Evolutionary conservation across 2,329 filamentous ascomycete genomes (phyloP), one percentile per base, ranked within the genome.

Genomic region (Pseudopyricularia cyperi): DNA sequence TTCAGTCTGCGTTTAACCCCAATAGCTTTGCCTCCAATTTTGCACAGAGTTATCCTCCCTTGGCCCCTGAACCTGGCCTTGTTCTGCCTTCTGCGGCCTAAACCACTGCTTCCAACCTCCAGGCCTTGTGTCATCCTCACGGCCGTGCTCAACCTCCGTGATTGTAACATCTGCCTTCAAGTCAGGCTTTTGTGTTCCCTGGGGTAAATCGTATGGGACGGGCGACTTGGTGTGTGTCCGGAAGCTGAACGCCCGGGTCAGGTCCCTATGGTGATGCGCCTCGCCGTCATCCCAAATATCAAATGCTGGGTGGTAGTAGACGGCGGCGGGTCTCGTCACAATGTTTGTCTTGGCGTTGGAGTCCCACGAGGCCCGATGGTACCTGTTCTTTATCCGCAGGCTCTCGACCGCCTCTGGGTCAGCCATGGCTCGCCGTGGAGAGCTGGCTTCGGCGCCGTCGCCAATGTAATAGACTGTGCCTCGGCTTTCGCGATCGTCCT

Each of bases 281-380:
- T 50, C 48, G 22, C 33, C 26, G 33, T 39, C 48, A 8, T 50
- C 48, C 19, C 33, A 34, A 7, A 17, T 7, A 22, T 50, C 48
- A 19, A 50, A 50, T 19, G 48, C 48, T 33, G 48, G 48, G 24
- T 50, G 48, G 48, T 33, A 32, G 48, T 50, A 50, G 11, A 28
- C 22, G 12, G 34, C 33, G 12, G 24, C 48, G 3, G 48, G 48
- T 12, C 26, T 28, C 15, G 48, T 26, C 15, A 50, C 14, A 9
- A 14, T 33, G 3, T 15, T n/a, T 15, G 26, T 17, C 12, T 19
- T 33, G n/a, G 17, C 33, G 35, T 33, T 30, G 24, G 19, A 11
- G 34, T 39, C 24, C 48, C 35, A 42, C 14, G 34, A 35, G 9
- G 14, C 19, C 17, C 22, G 47, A 8, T n/a, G 30, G 30, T 48